Evolutionary conservation across 78 protist species (phyloP).

Genomic region (Polysphondylium violaceum): DNA sequence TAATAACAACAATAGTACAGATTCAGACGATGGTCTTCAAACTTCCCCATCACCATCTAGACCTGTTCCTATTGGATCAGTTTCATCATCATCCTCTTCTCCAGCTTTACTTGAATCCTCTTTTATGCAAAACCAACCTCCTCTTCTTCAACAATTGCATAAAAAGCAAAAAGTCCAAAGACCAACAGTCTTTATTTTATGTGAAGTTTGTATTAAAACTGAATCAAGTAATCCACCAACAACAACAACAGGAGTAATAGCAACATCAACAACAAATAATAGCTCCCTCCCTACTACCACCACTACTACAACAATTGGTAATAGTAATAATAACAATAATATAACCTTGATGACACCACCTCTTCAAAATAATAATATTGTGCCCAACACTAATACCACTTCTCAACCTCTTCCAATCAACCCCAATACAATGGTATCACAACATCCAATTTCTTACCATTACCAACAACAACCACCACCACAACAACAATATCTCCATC

Average conservation of each 20-base stretch:
- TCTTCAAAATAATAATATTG: no score
- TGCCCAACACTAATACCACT: no score
- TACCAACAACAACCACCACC: not conserved
- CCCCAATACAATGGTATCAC: no score
- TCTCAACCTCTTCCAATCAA: no score
- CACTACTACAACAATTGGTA: not conserved
- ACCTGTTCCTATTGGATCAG: slow-evolving; percentile 20
- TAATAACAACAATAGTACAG: not conserved
- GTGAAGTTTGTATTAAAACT: not conserved
- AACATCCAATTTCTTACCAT: no score
- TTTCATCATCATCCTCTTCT: slow-evolving; percentile 16
- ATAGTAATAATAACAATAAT: no score
- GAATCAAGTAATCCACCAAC: not conserved
- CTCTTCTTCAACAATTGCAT: slow-evolving; percentile 9
- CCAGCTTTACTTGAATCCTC: slow-evolving; percentile 24
- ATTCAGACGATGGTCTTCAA: not conserved
- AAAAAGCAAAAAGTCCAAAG: slow-evolving; percentile 43
- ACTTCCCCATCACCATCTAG: not conserved
- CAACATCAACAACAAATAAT: not conserved
- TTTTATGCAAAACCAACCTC: no score
- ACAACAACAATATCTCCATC: not conserved
- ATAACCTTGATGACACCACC: no score
- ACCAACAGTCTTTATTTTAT: slow-evolving; percentile 30
- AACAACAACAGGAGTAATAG: not conserved
- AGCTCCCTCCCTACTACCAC: not conserved